Percentiles rank a stretch among this genome's conserved stretches.
phyloP scores from a whole-genome alignment of 2,329 filamentous ascomycete species.

The Rhinocladiella mackenziei region DNA sequence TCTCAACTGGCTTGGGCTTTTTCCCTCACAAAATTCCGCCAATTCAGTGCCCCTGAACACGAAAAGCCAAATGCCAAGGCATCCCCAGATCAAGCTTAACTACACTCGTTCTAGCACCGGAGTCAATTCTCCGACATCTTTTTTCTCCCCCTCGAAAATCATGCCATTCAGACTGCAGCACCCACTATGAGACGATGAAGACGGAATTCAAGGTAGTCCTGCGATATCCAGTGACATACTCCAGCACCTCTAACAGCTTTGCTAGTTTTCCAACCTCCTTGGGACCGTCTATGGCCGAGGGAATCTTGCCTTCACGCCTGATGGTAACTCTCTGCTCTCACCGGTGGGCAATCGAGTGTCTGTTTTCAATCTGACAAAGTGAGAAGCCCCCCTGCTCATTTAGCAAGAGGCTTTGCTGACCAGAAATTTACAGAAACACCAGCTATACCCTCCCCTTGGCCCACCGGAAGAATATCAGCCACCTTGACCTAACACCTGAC shows the following conservation, averaged over 20 bases:
- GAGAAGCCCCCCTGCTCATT: constrained; percentile 29
- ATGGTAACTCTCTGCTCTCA: constrained; percentile 92
- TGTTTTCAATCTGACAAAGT: constrained; percentile 96
- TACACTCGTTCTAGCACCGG: constrained; percentile 28
- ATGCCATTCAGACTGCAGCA: too few species aligned
- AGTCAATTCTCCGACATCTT: constrained; percentile 24
- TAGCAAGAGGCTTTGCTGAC: background rate
- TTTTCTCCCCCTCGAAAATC: too few species aligned
- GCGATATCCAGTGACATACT: background rate
- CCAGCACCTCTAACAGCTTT: constrained; percentile 7
- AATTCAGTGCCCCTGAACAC: constrained; percentile 38
- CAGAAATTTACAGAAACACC: constrained; percentile 22
- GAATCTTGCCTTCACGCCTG: constrained; percentile 92
- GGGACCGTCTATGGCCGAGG: constrained; percentile 98
- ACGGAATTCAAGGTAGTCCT: constrained; percentile 84
- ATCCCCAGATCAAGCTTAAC: constrained; percentile 34
- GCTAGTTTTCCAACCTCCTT: constrained; percentile 92
- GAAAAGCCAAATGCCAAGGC: constrained; percentile 31
- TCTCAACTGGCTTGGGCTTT: too few species aligned
- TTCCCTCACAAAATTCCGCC: constrained; percentile 18
- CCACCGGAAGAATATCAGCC: constrained; percentile 87
- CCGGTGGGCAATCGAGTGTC: constrained; percentile 95
- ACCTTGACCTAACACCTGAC: constrained; percentile 80
- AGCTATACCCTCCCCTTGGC: constrained; percentile 62
- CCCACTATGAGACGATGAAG: constrained; percentile 69